A percentile compares a stretch with the other conserved stretches of the same genome.
Evolutionary conservation across 495 filamentous ascomycete species (phyloP).

Genomic region (Neurospora intermedia): DNA sequence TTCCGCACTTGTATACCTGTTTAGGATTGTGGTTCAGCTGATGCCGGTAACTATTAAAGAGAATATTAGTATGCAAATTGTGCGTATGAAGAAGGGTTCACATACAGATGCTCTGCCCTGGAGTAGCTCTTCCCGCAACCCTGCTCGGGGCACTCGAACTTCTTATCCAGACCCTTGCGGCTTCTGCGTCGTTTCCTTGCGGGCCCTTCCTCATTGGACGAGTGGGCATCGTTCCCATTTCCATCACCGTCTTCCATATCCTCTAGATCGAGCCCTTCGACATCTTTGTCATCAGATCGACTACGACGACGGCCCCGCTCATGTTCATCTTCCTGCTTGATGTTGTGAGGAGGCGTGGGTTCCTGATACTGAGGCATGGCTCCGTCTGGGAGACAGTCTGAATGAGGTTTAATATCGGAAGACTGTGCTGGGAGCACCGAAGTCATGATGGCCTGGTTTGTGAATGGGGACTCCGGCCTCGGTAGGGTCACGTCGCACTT

Average conservation of each 20-base stretch:
- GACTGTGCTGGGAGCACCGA: slow-evolving; percentile 34
- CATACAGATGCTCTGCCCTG: slow-evolving; percentile 84
- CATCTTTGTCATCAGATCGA: slow-evolving; percentile 35
- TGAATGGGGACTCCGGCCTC: slow-evolving; percentile 10
- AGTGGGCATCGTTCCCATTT: slow-evolving; percentile 32
- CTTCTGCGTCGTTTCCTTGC: slow-evolving; percentile 67
- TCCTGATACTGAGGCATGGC: slow-evolving; percentile 34
- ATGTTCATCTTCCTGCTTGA: slow-evolving; percentile 35
- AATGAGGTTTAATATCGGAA: slow-evolving; percentile 26
- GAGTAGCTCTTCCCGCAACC: slow-evolving; percentile 95
- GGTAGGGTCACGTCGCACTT: slow-evolving; percentile 7
- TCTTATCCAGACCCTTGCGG: slow-evolving; percentile 85
- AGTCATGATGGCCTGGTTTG: slow-evolving; percentile 32
- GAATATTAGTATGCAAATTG: slow-evolving; percentile 11
- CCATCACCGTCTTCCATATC: slow-evolving; percentile 25
- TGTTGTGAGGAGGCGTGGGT: slow-evolving; percentile 28
- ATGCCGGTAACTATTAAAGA: slow-evolving; percentile 55
- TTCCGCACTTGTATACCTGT: slow-evolving; percentile 92
- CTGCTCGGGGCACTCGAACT: slow-evolving; percentile 83
- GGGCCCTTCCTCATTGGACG: slow-evolving; percentile 45
- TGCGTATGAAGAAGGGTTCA: neutral
- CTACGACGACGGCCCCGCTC: slow-evolving; percentile 37
- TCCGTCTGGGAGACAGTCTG: slow-evolving; percentile 23
- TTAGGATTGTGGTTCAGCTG: slow-evolving; percentile 96
- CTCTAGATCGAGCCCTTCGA: slow-evolving; percentile 29